A percentile compares a stretch with the other conserved stretches of the same genome.
Conservation (phyloP, 2,329 filamentous ascomycete genomes). For the Blastomyces emzantsi region DNA sequence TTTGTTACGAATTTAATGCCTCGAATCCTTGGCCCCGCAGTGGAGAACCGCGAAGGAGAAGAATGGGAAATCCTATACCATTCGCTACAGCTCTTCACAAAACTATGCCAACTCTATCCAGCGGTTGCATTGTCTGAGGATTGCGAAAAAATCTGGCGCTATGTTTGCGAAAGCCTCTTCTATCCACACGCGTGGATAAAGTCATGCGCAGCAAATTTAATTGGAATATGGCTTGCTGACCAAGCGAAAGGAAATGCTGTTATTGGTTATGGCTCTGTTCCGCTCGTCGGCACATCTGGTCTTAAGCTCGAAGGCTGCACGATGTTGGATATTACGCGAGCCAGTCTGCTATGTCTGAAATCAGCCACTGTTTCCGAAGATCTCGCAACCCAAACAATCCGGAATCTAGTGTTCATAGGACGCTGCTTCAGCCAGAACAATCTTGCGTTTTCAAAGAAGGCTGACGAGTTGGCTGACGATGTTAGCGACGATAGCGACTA, state of each 20-base stretch:
- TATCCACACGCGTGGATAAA: conserved; percentile 68
- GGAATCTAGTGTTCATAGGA: conserved; percentile 75
- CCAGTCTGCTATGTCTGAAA: conserved; percentile 52
- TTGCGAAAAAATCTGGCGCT: conserved; percentile 60
- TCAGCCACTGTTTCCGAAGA: conserved; percentile 58
- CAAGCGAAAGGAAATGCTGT: conserved; percentile 57
- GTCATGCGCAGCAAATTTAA: conserved; percentile 62
- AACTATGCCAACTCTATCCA: conserved; percentile 59
- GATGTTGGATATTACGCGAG: conserved; percentile 51
- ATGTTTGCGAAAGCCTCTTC: conserved; percentile 58
- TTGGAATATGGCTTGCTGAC: conserved; percentile 71
- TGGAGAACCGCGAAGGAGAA: conserved; percentile 44
- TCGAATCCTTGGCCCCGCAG: conserved; percentile 45
- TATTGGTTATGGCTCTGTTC: conserved; percentile 46
- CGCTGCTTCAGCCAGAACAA: conserved; percentile 53
- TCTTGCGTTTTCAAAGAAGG: conserved; percentile 35
- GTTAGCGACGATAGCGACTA: conserved; percentile 33
- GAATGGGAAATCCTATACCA: conserved; percentile 65
- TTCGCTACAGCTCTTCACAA: conserved; percentile 58
- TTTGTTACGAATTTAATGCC: conserved; percentile 48
- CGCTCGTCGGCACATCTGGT: conserved; percentile 61
- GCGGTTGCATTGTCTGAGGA: conserved; percentile 52
- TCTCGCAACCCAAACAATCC: conserved; percentile 67
- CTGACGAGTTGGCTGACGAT: conserved; percentile 33
- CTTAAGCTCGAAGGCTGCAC: conserved; percentile 57